Base-by-base conservation (phyloP, 1,139 yeast species). In the Arxiozyma telluris region DNA sequence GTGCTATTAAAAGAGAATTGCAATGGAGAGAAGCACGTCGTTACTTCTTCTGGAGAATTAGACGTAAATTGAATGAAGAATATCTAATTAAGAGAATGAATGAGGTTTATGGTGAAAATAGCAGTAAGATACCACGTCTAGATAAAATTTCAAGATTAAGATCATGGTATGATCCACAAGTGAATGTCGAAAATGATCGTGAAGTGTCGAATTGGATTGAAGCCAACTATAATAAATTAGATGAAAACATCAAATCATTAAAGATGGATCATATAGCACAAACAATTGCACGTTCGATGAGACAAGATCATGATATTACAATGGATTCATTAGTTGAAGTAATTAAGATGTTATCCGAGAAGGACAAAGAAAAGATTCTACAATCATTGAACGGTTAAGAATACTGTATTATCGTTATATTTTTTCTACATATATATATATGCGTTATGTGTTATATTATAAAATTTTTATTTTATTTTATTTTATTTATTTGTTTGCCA, bases 1-100 rank as follows among this genome's bases (percentile, higher is more conserved):
- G 94, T 57, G 87, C 86, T 54, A 89, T 93, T 64, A 80, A 86
- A 64, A 84, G 85, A 71, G 94, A 90, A 64, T 73, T 93, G 55
- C 83, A 86, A 65, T 91, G 97, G 97, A 73, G 73, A 49, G 79
- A 90, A 54, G 82, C 98, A 41, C 88, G 98, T 77, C 83, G 98
- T 67, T 87, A 81, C 82, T 94, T 93, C 83, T 93, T 89, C 93
- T 93, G 98, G 98, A 84, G 99, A 74, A 81, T 89, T 61, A 89
- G 97, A 76, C 87, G 98, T 75, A 88, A 97, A 74, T 78, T 94
- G 73, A 85, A 87, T 70, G 98, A 93, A 75, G 96, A 89, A 71
- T 88, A 89, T 72, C 77, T 91, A 66, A 76, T 89, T 71, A 83
- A 81, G 71, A 80, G 87, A 67, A 81, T 91, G 64, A 82, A 83